A percentile compares a stretch with the other conserved stretches of the same genome.
Evolutionary conservation across 805 yeast genomes (phyloP).

Genomic region (Candida pseudoglaebosa): DNA sequence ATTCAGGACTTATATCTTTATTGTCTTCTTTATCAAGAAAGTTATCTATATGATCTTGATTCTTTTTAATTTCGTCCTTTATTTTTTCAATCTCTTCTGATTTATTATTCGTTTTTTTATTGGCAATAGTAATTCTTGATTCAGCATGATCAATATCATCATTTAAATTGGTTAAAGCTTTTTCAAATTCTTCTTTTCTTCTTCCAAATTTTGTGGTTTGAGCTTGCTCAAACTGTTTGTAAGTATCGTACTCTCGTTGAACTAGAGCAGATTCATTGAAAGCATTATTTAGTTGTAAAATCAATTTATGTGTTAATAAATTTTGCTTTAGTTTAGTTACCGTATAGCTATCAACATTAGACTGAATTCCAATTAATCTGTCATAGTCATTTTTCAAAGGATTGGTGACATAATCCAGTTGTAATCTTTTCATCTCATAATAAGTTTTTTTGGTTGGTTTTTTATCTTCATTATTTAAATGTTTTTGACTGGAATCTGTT

Average conservation of each 20-base stretch:
- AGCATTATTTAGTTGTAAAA: conserved; percentile 51
- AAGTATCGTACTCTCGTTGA: conserved; percentile 37
- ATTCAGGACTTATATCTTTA: conserved; percentile 9
- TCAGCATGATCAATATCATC: conserved; percentile 43
- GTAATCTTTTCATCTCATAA: conserved; percentile 59
- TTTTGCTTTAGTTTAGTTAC: conserved; percentile 3
- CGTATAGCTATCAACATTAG: conserved; percentile 24
- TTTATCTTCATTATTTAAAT: conserved; percentile 9
- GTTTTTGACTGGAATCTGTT: conserved; percentile 25
- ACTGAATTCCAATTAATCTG: conserved; percentile 47
- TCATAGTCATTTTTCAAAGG: conserved; percentile 54
- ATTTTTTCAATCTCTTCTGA: conserved; percentile 25
- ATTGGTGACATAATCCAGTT: conserved; percentile 65
- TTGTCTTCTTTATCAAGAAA: conserved; percentile 19
- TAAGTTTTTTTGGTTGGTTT: conserved; percentile 26
- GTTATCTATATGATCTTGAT: conserved; percentile 25
- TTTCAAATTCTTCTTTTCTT: conserved; percentile 39
- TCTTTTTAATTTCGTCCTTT: conserved; percentile 20
- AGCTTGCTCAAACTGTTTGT: conserved; percentile 28
- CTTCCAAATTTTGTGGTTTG: conserved; percentile 39
- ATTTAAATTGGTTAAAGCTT: conserved; percentile 43
- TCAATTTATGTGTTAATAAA: conserved; percentile 44
- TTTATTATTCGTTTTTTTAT: conserved; percentile 27
- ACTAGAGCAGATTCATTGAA: conserved; percentile 42
- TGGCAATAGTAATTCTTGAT: conserved; percentile 31